Conservation (phyloP, 352 stramenopile genomes). For the Phytophthora sp. region DNA sequence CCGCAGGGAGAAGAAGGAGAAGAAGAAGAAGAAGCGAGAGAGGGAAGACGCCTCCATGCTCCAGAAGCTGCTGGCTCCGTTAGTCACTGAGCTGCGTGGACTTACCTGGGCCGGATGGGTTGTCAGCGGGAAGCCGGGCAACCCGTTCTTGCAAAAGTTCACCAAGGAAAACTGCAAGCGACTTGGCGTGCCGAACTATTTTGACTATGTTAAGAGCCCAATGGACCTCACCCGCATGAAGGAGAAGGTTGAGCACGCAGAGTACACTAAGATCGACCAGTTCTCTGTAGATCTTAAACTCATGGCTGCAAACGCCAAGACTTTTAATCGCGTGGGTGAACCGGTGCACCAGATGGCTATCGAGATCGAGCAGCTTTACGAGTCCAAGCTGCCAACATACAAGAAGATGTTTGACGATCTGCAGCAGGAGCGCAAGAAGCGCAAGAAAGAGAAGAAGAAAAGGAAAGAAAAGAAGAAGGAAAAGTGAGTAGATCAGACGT, state of each 20-base stretch:
- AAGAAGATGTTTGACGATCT: slow-evolving; percentile 78
- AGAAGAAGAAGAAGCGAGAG: slow-evolving; percentile 86
- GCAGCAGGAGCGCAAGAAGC: slow-evolving; percentile 84
- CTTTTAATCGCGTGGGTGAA: slow-evolving; percentile 83
- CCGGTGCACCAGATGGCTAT: slow-evolving; percentile 86
- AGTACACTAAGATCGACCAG: slow-evolving; percentile 82
- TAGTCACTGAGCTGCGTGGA: slow-evolving; percentile 66
- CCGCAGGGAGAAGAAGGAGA: slow-evolving; percentile 83
- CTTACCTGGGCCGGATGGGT: slow-evolving; percentile 82
- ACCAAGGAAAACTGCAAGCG: slow-evolving; percentile 87
- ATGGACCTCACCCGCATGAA: slow-evolving; percentile 90
- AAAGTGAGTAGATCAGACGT: slow-evolving; percentile 64
- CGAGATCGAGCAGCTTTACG: slow-evolving; percentile 81
- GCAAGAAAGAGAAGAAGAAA: slow-evolving; percentile 92
- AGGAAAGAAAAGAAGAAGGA: slow-evolving; percentile 91
- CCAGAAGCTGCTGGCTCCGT: slow-evolving; percentile 75
- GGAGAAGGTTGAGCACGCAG: slow-evolving; percentile 76
- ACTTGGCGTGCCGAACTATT: slow-evolving; percentile 84
- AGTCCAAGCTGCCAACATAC: slow-evolving; percentile 70
- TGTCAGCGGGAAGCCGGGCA: slow-evolving; percentile 71
- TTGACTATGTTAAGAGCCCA: slow-evolving; percentile 81
- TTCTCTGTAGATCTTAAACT: slow-evolving; percentile 81
- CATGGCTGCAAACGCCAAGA: slow-evolving; percentile 84
- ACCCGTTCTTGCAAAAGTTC: slow-evolving; percentile 88
- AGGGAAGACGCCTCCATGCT: slow-evolving; percentile 69